Percentiles rank a stretch among this genome's conserved stretches.
Conservation (phyloP, 768 basidiomycete species). For the Mycena olivaceomarginata region DNA sequence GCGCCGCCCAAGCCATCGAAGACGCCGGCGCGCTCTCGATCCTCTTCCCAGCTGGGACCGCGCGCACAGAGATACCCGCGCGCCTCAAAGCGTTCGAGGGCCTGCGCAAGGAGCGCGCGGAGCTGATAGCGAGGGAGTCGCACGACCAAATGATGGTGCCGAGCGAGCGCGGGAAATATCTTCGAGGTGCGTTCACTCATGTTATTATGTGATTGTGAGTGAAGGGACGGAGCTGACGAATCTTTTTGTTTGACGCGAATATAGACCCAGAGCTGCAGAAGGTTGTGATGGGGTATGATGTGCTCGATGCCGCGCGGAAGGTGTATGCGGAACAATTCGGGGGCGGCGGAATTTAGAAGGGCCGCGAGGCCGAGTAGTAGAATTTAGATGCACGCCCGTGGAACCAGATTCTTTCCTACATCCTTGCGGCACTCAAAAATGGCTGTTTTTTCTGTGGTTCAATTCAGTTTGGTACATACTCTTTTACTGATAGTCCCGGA, state of each 20-base stretch:
- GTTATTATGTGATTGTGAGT: no score
- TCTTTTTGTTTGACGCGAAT: no score
- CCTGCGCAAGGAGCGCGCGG: conserved; percentile 26
- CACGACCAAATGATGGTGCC: not conserved
- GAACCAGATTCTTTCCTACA: no score
- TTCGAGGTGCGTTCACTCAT: not conserved
- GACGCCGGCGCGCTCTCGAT: conserved; percentile 32
- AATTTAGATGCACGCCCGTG: no score
- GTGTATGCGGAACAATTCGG: not conserved
- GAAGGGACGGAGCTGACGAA: no score
- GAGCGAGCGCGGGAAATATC: not conserved
- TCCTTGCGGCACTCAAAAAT: no score
- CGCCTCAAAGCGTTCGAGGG: conserved; percentile 22
- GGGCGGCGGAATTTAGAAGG: no score
- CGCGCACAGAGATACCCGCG: conserved; percentile 4
- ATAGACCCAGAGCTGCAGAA: not conserved
- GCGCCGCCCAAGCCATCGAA: conserved; percentile 50
- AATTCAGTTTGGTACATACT: no score
- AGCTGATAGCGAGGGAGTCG: conserved; percentile 23
- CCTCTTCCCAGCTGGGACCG: conserved; percentile 21
- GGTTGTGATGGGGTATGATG: not conserved
- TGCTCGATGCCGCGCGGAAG: not conserved
- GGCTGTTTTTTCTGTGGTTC: no score
- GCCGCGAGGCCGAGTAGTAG: no score
- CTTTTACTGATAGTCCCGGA: no score